These are phyloP conservation scores for Suhomyces faveliae DNA, from an alignment of 805 yeast genomes.

Conservation along the genomic window DNA sequence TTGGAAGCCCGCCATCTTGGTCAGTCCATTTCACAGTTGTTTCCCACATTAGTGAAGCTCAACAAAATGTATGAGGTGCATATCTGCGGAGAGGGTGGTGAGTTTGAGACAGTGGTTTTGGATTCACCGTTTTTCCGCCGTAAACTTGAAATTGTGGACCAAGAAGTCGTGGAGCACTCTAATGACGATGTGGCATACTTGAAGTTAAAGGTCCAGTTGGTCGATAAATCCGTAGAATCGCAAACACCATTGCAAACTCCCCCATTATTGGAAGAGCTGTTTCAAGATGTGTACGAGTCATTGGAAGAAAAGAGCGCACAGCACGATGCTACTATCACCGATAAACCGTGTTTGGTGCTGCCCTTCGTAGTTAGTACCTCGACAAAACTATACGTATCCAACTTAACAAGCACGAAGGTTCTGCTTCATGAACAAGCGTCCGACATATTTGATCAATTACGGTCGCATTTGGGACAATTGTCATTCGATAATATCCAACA, in stretches of 20 bases:
- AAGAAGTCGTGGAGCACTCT: constrained; percentile 44
- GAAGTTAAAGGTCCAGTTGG: constrained; percentile 49
- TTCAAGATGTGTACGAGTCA: constrained; percentile 32
- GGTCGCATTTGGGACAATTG: constrained; percentile 28
- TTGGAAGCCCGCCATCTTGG: constrained; percentile 67
- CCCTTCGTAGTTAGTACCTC: constrained; percentile 9
- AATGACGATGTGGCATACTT: constrained; percentile 72
- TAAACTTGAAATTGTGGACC: constrained; percentile 41
- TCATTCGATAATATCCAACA: constrained; percentile 52
- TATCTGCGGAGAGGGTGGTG: constrained; percentile 99
- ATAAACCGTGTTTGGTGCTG: not conserved
- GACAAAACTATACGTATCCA: constrained; percentile 27
- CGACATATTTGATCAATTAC: constrained; percentile 49
- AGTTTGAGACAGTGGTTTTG: constrained; percentile 87
- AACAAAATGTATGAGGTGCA: constrained; percentile 76
- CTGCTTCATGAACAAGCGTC: constrained; percentile 40
- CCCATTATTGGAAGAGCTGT: constrained; percentile 40
- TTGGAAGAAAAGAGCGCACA: not conserved
- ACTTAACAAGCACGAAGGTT: constrained; percentile 20
- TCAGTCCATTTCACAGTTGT: constrained; percentile 57
- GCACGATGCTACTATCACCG: not conserved
- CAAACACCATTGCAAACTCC: constrained; percentile 26
- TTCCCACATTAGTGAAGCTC: constrained; percentile 55
- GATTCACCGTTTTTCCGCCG: constrained; percentile 84
- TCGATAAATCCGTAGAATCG: constrained; percentile 32